A percentile compares a stretch with the other conserved stretches of the same genome.
These are phyloP conservation scores for Scleromitrula shiraiana DNA, from an alignment of 2,329 filamentous ascomycete species.

Conservation along the genomic window DNA sequence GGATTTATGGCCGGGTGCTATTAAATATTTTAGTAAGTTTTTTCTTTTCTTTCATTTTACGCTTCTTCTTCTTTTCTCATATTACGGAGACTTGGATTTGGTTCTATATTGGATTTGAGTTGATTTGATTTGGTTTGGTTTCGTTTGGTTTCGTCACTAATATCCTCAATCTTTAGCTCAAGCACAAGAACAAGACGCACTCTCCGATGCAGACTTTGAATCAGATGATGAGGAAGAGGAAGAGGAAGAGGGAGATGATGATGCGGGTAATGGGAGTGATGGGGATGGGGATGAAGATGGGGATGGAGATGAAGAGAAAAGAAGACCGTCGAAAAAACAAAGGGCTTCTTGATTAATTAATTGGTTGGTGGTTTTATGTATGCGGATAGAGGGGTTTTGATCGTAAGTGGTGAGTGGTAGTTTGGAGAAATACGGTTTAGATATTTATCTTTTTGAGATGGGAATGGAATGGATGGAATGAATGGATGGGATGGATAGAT, in stretches of 20 bases:
- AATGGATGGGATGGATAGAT: too few species aligned
- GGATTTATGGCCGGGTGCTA: constrained; percentile 80
- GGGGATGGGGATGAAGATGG: neutral
- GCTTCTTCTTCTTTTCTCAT: neutral
- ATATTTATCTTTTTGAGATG: too few species aligned
- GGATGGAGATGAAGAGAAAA: neutral
- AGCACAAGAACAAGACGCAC: constrained; percentile 60
- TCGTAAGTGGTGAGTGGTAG: too few species aligned
- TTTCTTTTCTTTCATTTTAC: neutral
- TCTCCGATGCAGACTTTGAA: constrained; percentile 65
- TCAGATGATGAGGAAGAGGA: constrained; percentile 49
- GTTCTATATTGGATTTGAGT: too few species aligned
- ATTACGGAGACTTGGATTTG: too few species aligned
- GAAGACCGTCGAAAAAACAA: neutral
- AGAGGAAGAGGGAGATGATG: neutral
- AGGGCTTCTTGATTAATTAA: too few species aligned
- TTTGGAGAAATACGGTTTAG: neutral
- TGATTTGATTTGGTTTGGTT: too few species aligned
- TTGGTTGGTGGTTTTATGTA: too few species aligned
- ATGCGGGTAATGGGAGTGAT: neutral
- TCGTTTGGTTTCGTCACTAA: constrained; percentile 29
- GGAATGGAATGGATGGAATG: neutral
- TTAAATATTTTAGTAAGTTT: constrained; percentile 80
- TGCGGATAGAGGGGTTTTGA: too few species aligned
- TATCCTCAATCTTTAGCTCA: constrained; percentile 42